phyloP scores from a whole-genome alignment of 176 grass and related monocot genomes.

The Oryza longistaminata region DNA sequence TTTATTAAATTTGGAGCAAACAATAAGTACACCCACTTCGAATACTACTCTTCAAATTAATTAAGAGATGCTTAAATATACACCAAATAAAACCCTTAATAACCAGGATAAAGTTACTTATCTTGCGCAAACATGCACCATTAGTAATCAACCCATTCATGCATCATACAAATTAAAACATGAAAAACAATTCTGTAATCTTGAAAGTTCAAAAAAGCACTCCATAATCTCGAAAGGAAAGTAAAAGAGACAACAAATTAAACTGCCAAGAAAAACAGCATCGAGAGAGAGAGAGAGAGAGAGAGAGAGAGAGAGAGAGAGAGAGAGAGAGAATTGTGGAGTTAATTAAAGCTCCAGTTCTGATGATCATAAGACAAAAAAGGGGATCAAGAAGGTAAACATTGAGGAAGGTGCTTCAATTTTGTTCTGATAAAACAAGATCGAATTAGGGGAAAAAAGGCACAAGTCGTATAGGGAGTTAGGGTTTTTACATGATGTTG shows the following conservation, averaged over 20 bases:
- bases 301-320: no score
- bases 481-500: slow-evolving; percentile 60
- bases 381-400: not conserved
- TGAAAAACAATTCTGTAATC: not conserved
- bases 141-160: not conserved
- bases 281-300: not conserved
- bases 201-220: no score
- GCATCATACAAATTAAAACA: not conserved
- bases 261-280: not conserved
- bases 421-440: not conserved
- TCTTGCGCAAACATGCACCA: slow-evolving; percentile 6
- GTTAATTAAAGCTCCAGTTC: not conserved
- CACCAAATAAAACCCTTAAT: slow-evolving; percentile 1
- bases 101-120: not conserved
- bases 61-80: not conserved
- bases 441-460: not conserved
- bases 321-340: no score
- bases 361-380: not conserved
- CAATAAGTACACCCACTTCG: not conserved
- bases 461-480: not conserved
- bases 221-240: not conserved
- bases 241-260: not conserved
- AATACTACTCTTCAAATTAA: slow-evolving; percentile 14
- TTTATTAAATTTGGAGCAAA: slow-evolving; percentile 24
- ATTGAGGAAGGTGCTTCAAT: not conserved